These are phyloP conservation scores for Stagonosporopsis tanaceti DNA, from an alignment of 2,329 filamentous ascomycete genomes.

Conservation along the genomic window DNA sequence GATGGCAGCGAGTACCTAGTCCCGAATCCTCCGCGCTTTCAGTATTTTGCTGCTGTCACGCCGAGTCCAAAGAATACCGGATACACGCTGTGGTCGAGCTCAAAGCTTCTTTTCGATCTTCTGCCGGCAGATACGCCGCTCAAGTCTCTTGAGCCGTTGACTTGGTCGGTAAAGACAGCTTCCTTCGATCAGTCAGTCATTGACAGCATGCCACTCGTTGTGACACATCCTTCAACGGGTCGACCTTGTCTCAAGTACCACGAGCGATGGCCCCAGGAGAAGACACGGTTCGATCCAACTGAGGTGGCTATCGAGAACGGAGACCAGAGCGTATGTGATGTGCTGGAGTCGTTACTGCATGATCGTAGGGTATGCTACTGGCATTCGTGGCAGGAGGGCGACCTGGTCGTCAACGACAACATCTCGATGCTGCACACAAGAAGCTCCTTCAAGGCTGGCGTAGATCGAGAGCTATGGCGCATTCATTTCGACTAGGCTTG, in stretches of 20 bases:
- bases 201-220: slow-evolving; percentile 55
- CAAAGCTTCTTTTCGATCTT: slow-evolving; percentile 58
- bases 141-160: slow-evolving; percentile 50
- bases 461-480: slow-evolving; percentile 59
- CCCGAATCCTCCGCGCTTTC: slow-evolving; percentile 52
- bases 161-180: slow-evolving; percentile 60
- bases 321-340: slow-evolving; percentile 47
- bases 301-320: slow-evolving; percentile 54
- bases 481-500: slow-evolving; percentile 58
- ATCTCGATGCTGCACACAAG: slow-evolving; percentile 60
- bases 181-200: slow-evolving; percentile 58
- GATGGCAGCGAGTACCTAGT: slow-evolving; percentile 24
- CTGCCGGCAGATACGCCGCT: slow-evolving; percentile 51
- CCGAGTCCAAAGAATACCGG: slow-evolving; percentile 61
- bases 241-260: slow-evolving; percentile 63
- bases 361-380: slow-evolving; percentile 61
- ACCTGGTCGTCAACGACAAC: slow-evolving; percentile 64
- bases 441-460: slow-evolving; percentile 56
- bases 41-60: slow-evolving; percentile 60
- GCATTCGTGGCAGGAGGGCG: slow-evolving; percentile 63
- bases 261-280: slow-evolving; percentile 62
- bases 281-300: slow-evolving; percentile 60
- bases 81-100: slow-evolving; percentile 63
- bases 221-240: slow-evolving; percentile 56
- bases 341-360: slow-evolving; percentile 56